Base-by-base conservation (phyloP, 192 early-diverging fungal genomes). In the Coemansia asiatica region DNA sequence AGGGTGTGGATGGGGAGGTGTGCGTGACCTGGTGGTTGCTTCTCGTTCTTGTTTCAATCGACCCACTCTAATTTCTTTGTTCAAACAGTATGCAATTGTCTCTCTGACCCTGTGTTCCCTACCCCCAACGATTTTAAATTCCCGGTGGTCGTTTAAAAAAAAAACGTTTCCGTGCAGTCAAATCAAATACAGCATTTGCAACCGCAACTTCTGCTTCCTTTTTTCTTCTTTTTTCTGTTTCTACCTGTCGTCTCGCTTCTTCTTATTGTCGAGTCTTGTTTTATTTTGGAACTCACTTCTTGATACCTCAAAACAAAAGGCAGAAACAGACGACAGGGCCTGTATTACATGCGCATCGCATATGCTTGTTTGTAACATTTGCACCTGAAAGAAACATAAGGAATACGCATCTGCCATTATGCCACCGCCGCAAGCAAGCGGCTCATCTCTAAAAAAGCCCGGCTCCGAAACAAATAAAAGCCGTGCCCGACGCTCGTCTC, bases 141-240 rank as follows among this genome's bases (percentile, higher is more conserved):
- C 40, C 40, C 40, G 40, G 16, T 15, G n/a, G 40, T 44, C 16
- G 40, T 44, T 1, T 44, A 16, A 44, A 18, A 44, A 36, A 36
- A 36, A 44, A 44, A 44, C 40, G 40, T 44, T 44, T 44, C 40
- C 8, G 40, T 44, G 40, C 9, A 44, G 40, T 44, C 40, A 16
- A 44, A 13, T 22, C 50, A 19, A 8, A 22, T 15, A 19, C 13
- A 18, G 19, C 40, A 44, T 26, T 23, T n/a, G n/a, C n/a, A n/a
- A n/a, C n/a, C n/a, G n/a, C n/a, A n/a, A n/a, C n/a, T n/a, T 47
- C 13, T 60, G 59, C 21, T 26, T 25, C 8, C 12, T 28, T 62
- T 51, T 29, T 53, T 50, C 53, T 49, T 26, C 19, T 19, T 28
- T 31, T 62, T 28, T 51, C 47, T 36, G 35, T 36, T 36, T 7